Evolutionary conservation across 2,329 filamentous ascomycete genomes (phyloP).

Genomic region (Lasiodiplodia gonubiensis): DNA sequence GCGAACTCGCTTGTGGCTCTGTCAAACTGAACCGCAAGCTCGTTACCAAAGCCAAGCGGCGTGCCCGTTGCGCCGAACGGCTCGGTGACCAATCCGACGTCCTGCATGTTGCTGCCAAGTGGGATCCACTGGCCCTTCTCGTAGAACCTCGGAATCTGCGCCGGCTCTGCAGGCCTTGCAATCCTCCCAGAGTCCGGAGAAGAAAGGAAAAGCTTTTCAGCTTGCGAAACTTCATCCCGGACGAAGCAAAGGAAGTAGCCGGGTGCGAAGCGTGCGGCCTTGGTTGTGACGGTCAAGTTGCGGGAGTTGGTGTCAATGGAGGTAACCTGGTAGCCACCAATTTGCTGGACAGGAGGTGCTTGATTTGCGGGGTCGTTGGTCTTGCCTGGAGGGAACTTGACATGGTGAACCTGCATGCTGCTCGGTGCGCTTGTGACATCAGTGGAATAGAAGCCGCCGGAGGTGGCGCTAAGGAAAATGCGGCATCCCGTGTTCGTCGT

Average conservation of each 20-base stretch:
- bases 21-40: constrained; percentile 95
- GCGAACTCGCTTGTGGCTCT: constrained; percentile 81
- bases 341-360: constrained; percentile 8
- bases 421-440: constrained; percentile 59
- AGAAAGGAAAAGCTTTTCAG: constrained; percentile 77
- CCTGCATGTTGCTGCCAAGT: constrained; percentile 75
- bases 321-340: constrained; percentile 22
- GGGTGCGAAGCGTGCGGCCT: constrained; percentile 69
- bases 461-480: constrained; percentile 89
- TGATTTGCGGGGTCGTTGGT: constrained; percentile 32
- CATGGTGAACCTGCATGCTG: constrained; percentile 97
- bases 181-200: constrained; percentile 90
- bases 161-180: constrained; percentile 60
- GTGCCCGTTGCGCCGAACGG: constrained; percentile 70
- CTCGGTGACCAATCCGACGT: constrained; percentile 76
- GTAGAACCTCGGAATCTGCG: constrained; percentile 65
- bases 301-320: constrained; percentile 42
- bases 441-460: constrained; percentile 68
- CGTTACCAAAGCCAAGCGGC: constrained; percentile 84
- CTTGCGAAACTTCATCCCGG: constrained; percentile 51
- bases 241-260: constrained; percentile 92
- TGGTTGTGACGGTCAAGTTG: constrained; percentile 44
- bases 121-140: constrained; percentile 84
- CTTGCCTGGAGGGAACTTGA: constrained; percentile 81
- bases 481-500: constrained; percentile 89